These are phyloP conservation scores for Candida pseudofarinosa DNA, from an alignment of 805 yeast species.

Conservation along the genomic window DNA sequence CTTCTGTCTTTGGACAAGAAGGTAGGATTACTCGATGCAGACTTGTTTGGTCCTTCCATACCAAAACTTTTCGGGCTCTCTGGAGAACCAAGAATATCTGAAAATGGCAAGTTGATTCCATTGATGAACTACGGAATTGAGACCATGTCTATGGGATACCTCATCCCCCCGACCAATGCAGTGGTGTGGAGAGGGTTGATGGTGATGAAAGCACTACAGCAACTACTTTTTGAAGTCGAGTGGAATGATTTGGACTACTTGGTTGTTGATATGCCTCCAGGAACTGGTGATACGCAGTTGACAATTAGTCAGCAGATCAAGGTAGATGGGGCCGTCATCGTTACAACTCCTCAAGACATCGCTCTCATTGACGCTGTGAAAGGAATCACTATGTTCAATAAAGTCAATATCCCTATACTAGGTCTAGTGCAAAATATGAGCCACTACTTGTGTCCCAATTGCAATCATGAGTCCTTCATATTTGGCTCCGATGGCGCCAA, in stretches of 20 bases:
- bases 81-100: constrained; percentile 64
- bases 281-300: constrained; percentile 84
- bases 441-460: constrained; percentile 68
- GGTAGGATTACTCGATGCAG: constrained; percentile 74
- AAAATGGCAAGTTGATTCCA: constrained; percentile 57
- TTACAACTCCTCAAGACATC: constrained; percentile 82
- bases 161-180: constrained; percentile 61
- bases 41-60: constrained; percentile 80
- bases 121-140: constrained; percentile 69
- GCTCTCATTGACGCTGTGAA: constrained; percentile 77
- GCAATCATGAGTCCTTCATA: constrained; percentile 66
- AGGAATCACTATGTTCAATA: constrained; percentile 74
- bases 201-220: constrained; percentile 85
- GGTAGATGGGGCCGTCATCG: constrained; percentile 77
- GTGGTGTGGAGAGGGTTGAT: constrained; percentile 84
- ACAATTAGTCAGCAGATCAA: constrained; percentile 76
- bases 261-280: constrained; percentile 86
- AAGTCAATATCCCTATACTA: constrained; percentile 64
- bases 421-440: constrained; percentile 88
- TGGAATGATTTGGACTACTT: constrained; percentile 68
- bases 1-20: constrained; percentile 49
- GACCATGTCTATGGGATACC: constrained; percentile 87
- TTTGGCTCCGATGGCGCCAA: constrained; percentile 64
- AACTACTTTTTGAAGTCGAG: constrained; percentile 74
- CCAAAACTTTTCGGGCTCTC: constrained; percentile 65